A percentile compares a stretch with the other conserved stretches of the same genome.
Evolutionary conservation across 306 rosid species (phyloP).

Genomic region (Inga oerstediana): DNA sequence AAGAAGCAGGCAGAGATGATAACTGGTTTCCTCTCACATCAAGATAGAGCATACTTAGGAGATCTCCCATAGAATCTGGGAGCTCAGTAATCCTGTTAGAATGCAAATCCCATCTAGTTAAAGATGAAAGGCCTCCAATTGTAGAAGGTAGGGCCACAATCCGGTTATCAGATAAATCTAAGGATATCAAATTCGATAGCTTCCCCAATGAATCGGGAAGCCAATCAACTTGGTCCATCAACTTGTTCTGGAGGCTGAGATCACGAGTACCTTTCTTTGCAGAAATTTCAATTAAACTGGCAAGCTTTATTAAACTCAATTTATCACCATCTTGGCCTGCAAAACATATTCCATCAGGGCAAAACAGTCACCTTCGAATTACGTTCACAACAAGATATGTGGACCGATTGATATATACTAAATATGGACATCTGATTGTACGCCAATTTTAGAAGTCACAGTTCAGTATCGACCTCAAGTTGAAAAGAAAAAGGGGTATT

Average conservation of each 20-base stretch:
- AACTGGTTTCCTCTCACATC: conserved; percentile 74
- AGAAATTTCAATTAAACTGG: conserved; percentile 76
- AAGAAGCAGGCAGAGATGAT: conserved; percentile 60
- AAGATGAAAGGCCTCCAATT: conserved; percentile 74
- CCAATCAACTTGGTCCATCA: conserved; percentile 86
- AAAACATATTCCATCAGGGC: conserved; percentile 39
- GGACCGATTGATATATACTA: neutral
- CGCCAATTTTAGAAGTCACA: neutral
- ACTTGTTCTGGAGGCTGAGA: conserved; percentile 63
- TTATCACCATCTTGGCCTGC: conserved; percentile 81
- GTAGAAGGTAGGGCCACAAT: conserved; percentile 65
- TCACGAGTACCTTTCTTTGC: conserved; percentile 73
- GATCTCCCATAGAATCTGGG: conserved; percentile 70
- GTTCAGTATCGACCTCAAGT: neutral
- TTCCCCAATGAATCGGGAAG: conserved; percentile 87
- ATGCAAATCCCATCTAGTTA: conserved; percentile 76
- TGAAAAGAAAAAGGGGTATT: neutral
- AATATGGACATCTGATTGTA: neutral
- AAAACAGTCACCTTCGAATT: conserved; percentile 13
- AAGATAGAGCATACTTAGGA: conserved; percentile 58
- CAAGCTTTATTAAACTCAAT: conserved; percentile 74
- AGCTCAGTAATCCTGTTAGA: conserved; percentile 65
- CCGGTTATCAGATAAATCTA: conserved; percentile 84
- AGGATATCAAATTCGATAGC: conserved; percentile 68
- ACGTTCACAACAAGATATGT: conserved; percentile 5